Evolutionary conservation across 192 early-diverging fungal genomes (phyloP).

Genomic region (Spizellomyces punctatus): DNA sequence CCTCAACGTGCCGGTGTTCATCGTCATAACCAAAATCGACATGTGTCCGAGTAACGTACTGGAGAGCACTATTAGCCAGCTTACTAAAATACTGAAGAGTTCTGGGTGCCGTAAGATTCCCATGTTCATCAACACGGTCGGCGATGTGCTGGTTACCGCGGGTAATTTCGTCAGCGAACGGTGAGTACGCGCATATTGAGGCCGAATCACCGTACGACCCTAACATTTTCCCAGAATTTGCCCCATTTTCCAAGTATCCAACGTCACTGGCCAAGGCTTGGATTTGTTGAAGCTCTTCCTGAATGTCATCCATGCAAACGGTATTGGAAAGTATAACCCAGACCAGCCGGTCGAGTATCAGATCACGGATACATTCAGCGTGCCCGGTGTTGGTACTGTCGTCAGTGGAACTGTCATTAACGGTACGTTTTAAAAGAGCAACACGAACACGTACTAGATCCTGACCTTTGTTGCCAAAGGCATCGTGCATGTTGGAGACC

Average conservation of each 20-base stretch:
- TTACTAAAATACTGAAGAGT: constrained; percentile 81
- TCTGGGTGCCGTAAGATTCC: constrained; percentile 92
- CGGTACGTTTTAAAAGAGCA: too few relatives aligned
- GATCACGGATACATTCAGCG: constrained; percentile 88
- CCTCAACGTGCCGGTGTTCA: constrained; percentile 77
- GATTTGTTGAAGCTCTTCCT: constrained; percentile 78
- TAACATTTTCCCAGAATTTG: constrained; percentile 63
- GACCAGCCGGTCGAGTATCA: constrained; percentile 71
- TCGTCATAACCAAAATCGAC: constrained; percentile 89
- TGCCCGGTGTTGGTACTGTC: constrained; percentile 87
- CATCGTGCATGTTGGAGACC: constrained; percentile 78
- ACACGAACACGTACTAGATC: too few relatives aligned
- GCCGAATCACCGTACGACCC: background rate
- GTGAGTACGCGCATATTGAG: constrained; percentile 4
- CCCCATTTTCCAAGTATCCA: constrained; percentile 93
- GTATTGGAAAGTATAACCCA: constrained; percentile 62
- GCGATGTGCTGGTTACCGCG: constrained; percentile 78
- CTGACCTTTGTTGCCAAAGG: constrained; percentile 38
- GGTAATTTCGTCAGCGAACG: constrained; percentile 81
- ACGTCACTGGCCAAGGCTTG: constrained; percentile 82
- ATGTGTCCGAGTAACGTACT: constrained; percentile 88
- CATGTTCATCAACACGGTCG: constrained; percentile 74
- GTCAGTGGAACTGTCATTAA: constrained; percentile 76
- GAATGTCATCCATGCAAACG: constrained; percentile 73
- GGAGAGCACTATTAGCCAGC: constrained; percentile 79